These are phyloP conservation scores for Kwoniella pini DNA, from an alignment of 768 basidiomycete species.

Conservation along the genomic window DNA sequence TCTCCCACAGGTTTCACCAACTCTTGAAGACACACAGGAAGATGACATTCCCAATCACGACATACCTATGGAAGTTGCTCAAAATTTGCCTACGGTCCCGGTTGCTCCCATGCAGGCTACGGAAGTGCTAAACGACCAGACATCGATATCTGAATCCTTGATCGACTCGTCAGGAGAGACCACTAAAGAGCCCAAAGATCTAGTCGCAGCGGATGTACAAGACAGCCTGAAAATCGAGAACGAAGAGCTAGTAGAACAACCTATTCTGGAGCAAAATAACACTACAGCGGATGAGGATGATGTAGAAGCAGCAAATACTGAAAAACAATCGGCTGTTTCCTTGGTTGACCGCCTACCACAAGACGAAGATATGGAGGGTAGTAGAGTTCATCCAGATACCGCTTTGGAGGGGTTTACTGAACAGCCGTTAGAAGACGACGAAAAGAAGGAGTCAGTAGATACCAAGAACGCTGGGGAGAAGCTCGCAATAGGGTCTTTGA, in stretches of 20 bases:
- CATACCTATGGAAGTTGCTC: background rate
- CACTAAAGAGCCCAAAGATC: conserved; percentile 1
- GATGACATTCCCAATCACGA: background rate
- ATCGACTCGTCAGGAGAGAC: background rate
- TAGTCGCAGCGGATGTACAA: background rate
- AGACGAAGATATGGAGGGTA: too few relatives aligned
- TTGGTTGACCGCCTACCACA: too few relatives aligned
- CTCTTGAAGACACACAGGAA: background rate
- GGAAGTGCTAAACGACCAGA: background rate
- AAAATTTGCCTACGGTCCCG: conserved; percentile 7
- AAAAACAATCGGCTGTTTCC: too few relatives aligned
- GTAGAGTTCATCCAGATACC: too few relatives aligned
- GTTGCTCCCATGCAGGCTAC: conserved; percentile 17
- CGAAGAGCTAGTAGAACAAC: too few relatives aligned
- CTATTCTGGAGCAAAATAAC: too few relatives aligned
- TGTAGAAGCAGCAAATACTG: background rate
- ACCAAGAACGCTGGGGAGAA: too few relatives aligned
- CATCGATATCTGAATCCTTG: background rate
- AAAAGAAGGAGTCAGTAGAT: too few relatives aligned
- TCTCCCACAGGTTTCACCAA: background rate
- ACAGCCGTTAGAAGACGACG: too few relatives aligned
- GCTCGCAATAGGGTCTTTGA: too few relatives aligned
- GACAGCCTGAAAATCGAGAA: background rate
- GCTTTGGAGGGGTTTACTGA: too few relatives aligned
- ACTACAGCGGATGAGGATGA: too few relatives aligned